Percentiles rank a stretch among this genome's conserved stretches.
Conservation (phyloP, 176 grass and related monocot species). For the Oryza glumipatula region DNA sequence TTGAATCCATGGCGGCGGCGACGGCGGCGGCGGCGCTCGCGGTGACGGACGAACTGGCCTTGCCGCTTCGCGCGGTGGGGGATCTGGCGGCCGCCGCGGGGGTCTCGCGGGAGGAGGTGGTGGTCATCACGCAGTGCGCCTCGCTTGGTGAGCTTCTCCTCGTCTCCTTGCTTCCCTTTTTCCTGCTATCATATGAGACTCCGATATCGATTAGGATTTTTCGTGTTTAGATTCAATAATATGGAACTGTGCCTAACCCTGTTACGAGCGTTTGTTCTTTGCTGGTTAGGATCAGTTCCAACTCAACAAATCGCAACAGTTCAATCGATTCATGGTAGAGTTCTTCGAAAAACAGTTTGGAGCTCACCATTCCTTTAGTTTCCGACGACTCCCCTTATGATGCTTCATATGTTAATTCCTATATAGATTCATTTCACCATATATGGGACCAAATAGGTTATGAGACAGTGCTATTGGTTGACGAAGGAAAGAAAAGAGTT, state of each 20-base stretch:
- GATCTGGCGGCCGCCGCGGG: conserved; percentile 60
- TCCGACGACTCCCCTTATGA: background rate
- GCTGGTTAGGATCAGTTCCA: background rate
- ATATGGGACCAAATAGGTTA: background rate
- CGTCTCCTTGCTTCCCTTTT: background rate
- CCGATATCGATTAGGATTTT: background rate
- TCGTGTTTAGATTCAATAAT: background rate
- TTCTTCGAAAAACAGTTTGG: background rate
- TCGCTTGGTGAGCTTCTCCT: conserved; percentile 53
- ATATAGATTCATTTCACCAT: background rate
- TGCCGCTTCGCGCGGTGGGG: conserved; percentile 59
- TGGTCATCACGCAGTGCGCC: conserved; percentile 76
- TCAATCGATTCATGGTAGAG: background rate
- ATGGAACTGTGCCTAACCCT: background rate
- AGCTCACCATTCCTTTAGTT: background rate
- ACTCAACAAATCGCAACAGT: background rate
- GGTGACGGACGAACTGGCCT: conserved; percentile 72
- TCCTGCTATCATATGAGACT: background rate
- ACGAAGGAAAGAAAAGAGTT: background rate
- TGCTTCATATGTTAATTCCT: background rate
- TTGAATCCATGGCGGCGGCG: conserved; percentile 43
- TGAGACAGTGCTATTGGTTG: background rate
- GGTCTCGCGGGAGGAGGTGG: conserved; percentile 59
- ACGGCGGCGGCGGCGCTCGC: conserved; percentile 37
- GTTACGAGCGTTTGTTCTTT: background rate